Evolutionary conservation across 371 early-diverging fungal species (phyloP).

Genomic region (Funneliformis caledonium): DNA sequence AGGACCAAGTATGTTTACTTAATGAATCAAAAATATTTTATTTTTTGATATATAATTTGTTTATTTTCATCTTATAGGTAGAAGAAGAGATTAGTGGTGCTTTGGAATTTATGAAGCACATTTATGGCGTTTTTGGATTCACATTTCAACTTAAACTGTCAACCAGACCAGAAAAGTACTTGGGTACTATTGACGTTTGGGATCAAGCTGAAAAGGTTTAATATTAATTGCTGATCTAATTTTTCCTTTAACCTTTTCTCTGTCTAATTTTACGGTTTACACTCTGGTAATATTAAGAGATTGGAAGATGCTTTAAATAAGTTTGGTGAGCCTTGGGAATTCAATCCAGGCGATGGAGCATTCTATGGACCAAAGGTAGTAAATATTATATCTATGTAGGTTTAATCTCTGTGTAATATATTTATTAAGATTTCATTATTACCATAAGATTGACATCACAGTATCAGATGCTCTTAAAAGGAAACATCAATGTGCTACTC

Average conservation of each 20-base stretch:
- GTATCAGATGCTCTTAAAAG: conserved; percentile 94
- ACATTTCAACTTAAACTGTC: conserved; percentile 91
- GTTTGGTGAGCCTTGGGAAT: conserved; percentile 80
- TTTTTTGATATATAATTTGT: background rate
- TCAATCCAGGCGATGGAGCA: conserved; percentile 99
- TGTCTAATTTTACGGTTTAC: background rate
- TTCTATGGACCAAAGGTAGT: conserved; percentile 98
- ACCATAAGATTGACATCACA: conserved; percentile 95
- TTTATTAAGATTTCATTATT: conserved; percentile 36
- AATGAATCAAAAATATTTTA: conserved; percentile 9
- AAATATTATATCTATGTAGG: background rate
- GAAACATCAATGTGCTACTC: conserved; percentile 97
- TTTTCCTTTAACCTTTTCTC: background rate
- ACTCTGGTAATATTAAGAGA: conserved; percentile 49
- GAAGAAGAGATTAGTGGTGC: conserved; percentile 78
- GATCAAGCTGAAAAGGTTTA: conserved; percentile 86
- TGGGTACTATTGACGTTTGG: conserved; percentile 97
- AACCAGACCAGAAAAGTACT: conserved; percentile 97
- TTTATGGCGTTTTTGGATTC: conserved; percentile 93
- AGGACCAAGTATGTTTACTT: conserved; percentile 63
- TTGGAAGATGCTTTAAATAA: conserved; percentile 82
- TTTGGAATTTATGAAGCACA: conserved; percentile 82
- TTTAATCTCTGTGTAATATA: background rate
- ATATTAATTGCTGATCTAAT: conserved; percentile 43
- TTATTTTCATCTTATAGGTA: conserved; percentile 45